Percentiles rank a stretch among this genome's conserved stretches.
These are phyloP conservation scores for Neurospora tetraspora DNA, from an alignment of 495 filamentous ascomycete species.

Conservation along the genomic window DNA sequence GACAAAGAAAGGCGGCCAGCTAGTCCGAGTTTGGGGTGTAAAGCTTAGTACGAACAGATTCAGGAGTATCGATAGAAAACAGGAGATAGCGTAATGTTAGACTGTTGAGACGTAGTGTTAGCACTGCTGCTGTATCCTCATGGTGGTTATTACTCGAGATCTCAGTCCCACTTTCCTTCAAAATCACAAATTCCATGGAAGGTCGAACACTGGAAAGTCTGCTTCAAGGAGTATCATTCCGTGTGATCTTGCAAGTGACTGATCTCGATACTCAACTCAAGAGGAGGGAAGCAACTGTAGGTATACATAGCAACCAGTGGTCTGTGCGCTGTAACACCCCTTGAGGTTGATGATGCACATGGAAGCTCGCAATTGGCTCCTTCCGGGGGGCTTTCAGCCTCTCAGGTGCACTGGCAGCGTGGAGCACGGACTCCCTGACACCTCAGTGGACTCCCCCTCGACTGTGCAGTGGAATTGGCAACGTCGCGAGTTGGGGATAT, in stretches of 20 bases:
- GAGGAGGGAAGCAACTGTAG: background rate
- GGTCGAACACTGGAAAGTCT: background rate
- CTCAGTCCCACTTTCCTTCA: background rate
- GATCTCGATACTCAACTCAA: background rate
- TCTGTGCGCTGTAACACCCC: background rate
- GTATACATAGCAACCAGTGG: background rate
- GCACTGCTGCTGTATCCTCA: background rate
- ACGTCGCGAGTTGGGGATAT: constrained; percentile 25
- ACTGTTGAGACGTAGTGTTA: background rate
- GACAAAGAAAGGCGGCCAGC: background rate
- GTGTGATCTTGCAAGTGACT: background rate
- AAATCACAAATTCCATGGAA: background rate
- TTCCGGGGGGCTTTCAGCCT: background rate
- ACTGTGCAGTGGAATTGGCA: constrained; percentile 21
- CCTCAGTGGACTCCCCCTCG: background rate
- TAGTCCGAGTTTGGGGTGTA: background rate
- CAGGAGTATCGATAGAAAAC: background rate
- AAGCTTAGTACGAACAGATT: background rate
- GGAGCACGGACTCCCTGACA: constrained; percentile 2
- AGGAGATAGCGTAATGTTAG: background rate
- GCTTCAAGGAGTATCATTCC: background rate
- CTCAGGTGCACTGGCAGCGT: background rate
- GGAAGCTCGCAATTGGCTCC: background rate
- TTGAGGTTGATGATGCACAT: background rate
- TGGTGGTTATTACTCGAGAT: background rate